phyloP scores from a whole-genome alignment of 495 filamentous ascomycete species.

The Xylaria cubensis region DNA sequence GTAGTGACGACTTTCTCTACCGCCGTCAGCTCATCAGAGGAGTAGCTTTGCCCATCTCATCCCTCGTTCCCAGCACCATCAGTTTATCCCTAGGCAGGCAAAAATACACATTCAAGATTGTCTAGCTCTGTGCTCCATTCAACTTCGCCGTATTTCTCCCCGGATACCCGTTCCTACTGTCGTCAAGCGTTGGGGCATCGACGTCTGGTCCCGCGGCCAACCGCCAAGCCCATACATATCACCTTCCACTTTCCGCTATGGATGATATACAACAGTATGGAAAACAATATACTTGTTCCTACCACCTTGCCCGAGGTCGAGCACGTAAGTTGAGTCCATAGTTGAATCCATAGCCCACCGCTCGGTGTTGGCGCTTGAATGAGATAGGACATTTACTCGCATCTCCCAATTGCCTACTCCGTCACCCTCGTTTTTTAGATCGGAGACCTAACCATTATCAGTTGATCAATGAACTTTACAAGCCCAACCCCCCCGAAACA shows the following conservation, averaged over 20 bases:
- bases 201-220: conserved; percentile 1
- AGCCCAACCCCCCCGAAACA: conserved; percentile 65
- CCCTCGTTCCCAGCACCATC: not conserved
- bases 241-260: conserved; percentile 34
- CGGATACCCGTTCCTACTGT: not conserved
- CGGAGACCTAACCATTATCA: conserved; percentile 38
- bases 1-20: not conserved
- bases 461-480: conserved; percentile 73
- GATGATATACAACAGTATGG: conserved; percentile 37
- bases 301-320: conserved; percentile 39
- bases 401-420: not conserved
- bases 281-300: conserved; percentile 30
- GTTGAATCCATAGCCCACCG: not conserved
- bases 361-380: not conserved
- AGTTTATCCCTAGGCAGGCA: not conserved
- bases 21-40: not conserved
- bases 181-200: conserved; percentile 5
- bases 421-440: conserved; percentile 25
- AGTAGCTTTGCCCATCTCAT: not conserved
- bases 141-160: not conserved
- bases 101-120: not conserved
- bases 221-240: conserved; percentile 15
- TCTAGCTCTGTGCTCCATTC: not conserved
- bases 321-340: conserved; percentile 33
- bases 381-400: not conserved